Percentiles rank a stretch among this genome's conserved stretches.
Evolutionary conservation across 2,329 filamentous ascomycete species (phyloP).

Genomic region (Triangularia setosa): DNA sequence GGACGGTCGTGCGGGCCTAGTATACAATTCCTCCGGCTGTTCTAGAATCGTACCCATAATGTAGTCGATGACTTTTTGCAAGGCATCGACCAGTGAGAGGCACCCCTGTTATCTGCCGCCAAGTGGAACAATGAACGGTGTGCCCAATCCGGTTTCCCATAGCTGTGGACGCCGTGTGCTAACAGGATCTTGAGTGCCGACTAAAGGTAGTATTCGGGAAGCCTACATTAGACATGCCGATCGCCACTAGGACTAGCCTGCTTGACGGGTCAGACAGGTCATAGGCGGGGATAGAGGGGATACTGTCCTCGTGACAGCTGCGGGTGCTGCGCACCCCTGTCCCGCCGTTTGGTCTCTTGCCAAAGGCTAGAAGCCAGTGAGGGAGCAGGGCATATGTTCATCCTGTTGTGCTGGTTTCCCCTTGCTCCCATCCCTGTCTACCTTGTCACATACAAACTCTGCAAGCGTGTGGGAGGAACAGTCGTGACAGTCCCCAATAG

Average conservation of each 20-base stretch:
- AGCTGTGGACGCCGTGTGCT: background rate
- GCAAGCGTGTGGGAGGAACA: background rate
- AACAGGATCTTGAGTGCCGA: background rate
- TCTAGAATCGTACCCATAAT: background rate
- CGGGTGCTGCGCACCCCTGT: background rate
- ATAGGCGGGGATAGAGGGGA: background rate
- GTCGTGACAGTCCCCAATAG: too few relatives aligned
- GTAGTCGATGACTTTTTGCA: background rate
- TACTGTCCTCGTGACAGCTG: constrained; percentile 16
- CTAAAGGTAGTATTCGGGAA: background rate
- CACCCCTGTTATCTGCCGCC: background rate
- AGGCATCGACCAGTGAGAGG: background rate
- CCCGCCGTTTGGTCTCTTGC: background rate
- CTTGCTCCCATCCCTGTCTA: background rate
- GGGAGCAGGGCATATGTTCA: background rate
- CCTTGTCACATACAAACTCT: background rate
- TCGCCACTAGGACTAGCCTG: background rate
- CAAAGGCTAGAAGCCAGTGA: background rate
- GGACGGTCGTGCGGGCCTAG: background rate
- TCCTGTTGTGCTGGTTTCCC: background rate
- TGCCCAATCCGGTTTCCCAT: background rate
- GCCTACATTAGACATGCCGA: background rate
- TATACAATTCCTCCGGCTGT: background rate
- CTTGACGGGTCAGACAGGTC: too few relatives aligned
- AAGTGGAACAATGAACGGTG: background rate